phyloP scores from a whole-genome alignment of 2,329 filamentous ascomycete species.

The Phaeoacremonium minimum region DNA sequence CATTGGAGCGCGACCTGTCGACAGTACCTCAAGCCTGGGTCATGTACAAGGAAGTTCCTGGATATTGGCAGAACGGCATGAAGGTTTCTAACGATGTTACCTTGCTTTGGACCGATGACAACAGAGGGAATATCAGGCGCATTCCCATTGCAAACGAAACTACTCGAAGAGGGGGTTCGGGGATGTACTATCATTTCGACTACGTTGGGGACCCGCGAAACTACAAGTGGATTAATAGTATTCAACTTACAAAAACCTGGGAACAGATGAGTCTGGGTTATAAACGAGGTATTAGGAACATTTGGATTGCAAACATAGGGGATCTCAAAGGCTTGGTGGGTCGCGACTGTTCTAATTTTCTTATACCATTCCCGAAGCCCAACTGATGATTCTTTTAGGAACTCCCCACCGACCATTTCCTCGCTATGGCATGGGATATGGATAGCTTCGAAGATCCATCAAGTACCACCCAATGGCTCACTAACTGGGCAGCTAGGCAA shows the following conservation, averaged over 20 bases:
- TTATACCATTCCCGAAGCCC: neutral
- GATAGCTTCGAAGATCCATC: slow-evolving; percentile 19
- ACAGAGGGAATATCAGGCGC: slow-evolving; percentile 55
- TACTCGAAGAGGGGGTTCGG: slow-evolving; percentile 48
- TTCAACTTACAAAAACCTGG: slow-evolving; percentile 60
- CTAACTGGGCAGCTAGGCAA: slow-evolving; percentile 40
- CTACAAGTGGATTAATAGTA: slow-evolving; percentile 64
- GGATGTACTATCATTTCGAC: slow-evolving; percentile 52
- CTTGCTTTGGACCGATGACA: slow-evolving; percentile 60
- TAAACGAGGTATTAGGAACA: slow-evolving; percentile 44
- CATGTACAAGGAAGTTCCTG: slow-evolving; percentile 53
- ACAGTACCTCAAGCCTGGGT: slow-evolving; percentile 53
- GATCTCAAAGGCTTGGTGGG: slow-evolving; percentile 50
- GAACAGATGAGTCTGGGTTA: slow-evolving; percentile 62
- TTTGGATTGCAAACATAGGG: slow-evolving; percentile 63
- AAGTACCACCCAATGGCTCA: slow-evolving; percentile 39
- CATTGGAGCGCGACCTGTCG: slow-evolving; percentile 12
- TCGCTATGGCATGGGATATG: slow-evolving; percentile 51
- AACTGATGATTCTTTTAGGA: slow-evolving; percentile 23
- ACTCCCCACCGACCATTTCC: slow-evolving; percentile 46
- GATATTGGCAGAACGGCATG: slow-evolving; percentile 54
- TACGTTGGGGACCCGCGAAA: slow-evolving; percentile 55
- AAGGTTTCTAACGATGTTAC: slow-evolving; percentile 58
- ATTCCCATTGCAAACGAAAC: slow-evolving; percentile 52
- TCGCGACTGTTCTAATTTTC: too few relatives aligned